phyloP scores from a whole-genome alignment of 192 early-diverging fungal species.

The Rhizophagus prolifer region DNA sequence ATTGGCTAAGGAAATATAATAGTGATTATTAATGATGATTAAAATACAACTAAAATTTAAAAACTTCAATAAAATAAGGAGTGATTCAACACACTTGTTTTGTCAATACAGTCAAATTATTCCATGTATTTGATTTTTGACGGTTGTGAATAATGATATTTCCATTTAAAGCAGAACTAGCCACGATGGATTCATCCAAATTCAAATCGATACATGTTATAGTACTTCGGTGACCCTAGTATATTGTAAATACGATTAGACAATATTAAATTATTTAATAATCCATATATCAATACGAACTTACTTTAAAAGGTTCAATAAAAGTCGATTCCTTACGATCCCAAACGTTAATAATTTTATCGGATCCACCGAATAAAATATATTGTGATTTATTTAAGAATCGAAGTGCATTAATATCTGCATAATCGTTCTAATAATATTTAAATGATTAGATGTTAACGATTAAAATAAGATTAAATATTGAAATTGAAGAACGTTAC shows the following conservation, averaged over 20 bases:
- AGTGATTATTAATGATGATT: background rate
- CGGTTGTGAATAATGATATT: conserved; percentile 33
- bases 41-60: background rate
- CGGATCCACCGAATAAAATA: conserved; percentile 30
- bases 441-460: background rate
- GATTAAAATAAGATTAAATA: background rate
- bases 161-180: conserved; percentile 22
- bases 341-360: conserved; percentile 30
- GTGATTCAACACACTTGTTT: background rate
- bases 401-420: conserved; percentile 17
- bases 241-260: background rate
- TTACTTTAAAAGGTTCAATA: conserved; percentile 26
- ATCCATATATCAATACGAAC: background rate
- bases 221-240: conserved; percentile 30
- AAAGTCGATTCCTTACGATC: conserved; percentile 26
- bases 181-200: conserved; percentile 29
- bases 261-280: background rate
- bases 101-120: conserved; percentile 19
- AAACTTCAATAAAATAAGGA: background rate
- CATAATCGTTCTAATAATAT: background rate
- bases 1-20: conserved; percentile 9
- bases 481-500: background rate
- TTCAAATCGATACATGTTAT: conserved; percentile 31
- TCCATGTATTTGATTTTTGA: conserved; percentile 15
- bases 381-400: conserved; percentile 25